Conservation (phyloP, 2,329 filamentous ascomycete species). For the Didymella lethalis region DNA sequence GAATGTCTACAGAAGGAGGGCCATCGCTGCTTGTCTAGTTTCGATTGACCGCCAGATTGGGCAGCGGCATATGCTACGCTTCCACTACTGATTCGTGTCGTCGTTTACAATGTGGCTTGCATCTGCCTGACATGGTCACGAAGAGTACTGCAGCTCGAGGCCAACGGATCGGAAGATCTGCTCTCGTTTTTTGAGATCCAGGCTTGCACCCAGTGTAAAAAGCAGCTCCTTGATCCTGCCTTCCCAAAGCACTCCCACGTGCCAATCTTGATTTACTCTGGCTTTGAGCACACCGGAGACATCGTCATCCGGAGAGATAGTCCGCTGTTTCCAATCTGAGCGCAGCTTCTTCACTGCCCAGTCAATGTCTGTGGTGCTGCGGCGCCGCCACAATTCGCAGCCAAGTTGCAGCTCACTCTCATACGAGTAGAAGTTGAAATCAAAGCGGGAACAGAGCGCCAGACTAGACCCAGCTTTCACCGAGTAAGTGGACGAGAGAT, state of each 20-base stretch:
- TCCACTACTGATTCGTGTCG: conserved; percentile 13
- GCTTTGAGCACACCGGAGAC: conserved; percentile 90
- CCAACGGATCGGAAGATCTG: conserved; percentile 80
- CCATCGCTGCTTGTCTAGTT: conserved; percentile 14
- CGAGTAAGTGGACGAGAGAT: conserved; percentile 88
- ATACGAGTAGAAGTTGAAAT: conserved; percentile 98
- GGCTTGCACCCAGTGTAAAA: conserved; percentile 86
- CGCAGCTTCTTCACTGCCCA: conserved; percentile 56
- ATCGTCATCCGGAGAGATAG: conserved; percentile 62
- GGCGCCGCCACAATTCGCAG: conserved; percentile 87
- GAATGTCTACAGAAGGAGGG: conserved; percentile 25
- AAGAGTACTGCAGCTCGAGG: conserved; percentile 83
- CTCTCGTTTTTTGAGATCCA: conserved; percentile 79
- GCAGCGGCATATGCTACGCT: conserved; percentile 11
- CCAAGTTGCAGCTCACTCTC: conserved; percentile 93
- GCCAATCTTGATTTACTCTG: conserved; percentile 85
- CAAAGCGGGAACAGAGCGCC: conserved; percentile 87
- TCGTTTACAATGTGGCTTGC: conserved; percentile 13
- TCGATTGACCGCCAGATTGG: conserved; percentile 18
- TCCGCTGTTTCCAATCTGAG: conserved; percentile 51
- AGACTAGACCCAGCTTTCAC: conserved; percentile 85
- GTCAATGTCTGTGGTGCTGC: conserved; percentile 51
- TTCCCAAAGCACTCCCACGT: conserved; percentile 89
- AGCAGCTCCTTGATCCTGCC: conserved; percentile 90
- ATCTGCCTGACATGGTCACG: conserved; percentile 56